These are phyloP conservation scores for Russula emetica DNA, from an alignment of 768 basidiomycete species.

Conservation along the genomic window DNA sequence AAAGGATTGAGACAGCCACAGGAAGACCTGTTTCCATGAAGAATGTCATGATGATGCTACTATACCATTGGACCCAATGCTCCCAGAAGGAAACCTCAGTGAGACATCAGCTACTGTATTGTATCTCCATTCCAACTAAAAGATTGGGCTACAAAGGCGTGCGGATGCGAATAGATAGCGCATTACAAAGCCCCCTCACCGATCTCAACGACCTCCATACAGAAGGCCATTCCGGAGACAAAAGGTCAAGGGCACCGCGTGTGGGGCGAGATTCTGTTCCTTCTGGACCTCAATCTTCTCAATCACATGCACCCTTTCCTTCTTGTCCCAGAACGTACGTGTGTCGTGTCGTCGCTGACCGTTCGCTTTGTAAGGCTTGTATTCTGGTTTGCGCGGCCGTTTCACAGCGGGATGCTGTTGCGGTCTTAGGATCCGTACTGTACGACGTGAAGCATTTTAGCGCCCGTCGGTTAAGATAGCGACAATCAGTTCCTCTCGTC, in stretches of 20 bases:
- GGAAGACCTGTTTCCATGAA: no score
- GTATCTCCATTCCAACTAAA: not conserved
- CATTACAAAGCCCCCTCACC: not conserved
- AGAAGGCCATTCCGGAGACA: no score
- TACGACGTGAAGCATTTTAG: no score
- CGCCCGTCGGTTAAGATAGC: no score
- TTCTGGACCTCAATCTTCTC: not conserved
- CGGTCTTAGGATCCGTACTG: no score
- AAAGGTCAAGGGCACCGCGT: not conserved
- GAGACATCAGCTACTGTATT: no score
- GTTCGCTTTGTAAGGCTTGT: not conserved
- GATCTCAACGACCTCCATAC: not conserved
- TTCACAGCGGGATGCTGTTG: not conserved
- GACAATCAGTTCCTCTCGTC: no score
- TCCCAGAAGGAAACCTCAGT: not conserved
- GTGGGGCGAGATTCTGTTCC: not conserved
- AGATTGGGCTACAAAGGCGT: no score
- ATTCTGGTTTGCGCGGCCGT: not conserved
- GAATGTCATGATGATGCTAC: not conserved
- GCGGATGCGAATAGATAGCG: no score
- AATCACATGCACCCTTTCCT: not conserved
- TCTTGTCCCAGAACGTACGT: not conserved
- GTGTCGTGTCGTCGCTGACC: not conserved
- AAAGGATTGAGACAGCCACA: no score
- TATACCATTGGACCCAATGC: not conserved